Base-by-base conservation (phyloP, 2,329 filamentous ascomycete genomes). In the Emydomyces testavorans region DNA sequence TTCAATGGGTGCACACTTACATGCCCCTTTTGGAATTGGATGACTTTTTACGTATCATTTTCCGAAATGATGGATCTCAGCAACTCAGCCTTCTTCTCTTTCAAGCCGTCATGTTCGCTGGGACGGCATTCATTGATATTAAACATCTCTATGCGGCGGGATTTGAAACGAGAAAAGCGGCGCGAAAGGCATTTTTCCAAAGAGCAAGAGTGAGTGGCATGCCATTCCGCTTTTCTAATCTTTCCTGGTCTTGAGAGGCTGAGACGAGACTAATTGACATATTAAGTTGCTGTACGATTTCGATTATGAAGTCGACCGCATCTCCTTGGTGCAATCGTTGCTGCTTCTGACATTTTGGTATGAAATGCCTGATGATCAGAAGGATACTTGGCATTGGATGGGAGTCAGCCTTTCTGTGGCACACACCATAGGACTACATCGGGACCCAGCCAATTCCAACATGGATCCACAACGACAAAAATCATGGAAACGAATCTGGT, bases 341-440 rank as follows among this genome's bases (percentile, higher is more conserved):
- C 73, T 95, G 20, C 75, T 95, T 51, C 89, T 95, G 84, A 94
- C 89, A 2, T 94, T 94, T 64, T 96, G 90, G 84, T 95, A 95
- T 64, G 89, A 95, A 66, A 94, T 87, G 10, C 89, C 89, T 0
- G 88, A 95, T 66, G 90, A 95, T 63, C 87, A 94, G 62, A 95
- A 95, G 65, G 90, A 95, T 63, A 95, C 89, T 38, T 95, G 90
- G 85, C 89, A 95, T 62, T 95, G 89, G 90, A 94, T 95, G 85
- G 90, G 90, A 15, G 86, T 95, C 31, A 90, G 89, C 35, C 85
- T 94, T 51, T 94, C 89, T 10, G 72, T 95, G 39, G 89, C 88
- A 45, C 87, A 94, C 64, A 94, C 89, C 10, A 94, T 95, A 54
- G 89, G 90, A 4, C 74, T 95, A 15, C 88, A 96, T 65, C 83